Evolutionary conservation across 2,329 filamentous ascomycete species (phyloP).

Genomic region (Colletotrichum magnum): DNA sequence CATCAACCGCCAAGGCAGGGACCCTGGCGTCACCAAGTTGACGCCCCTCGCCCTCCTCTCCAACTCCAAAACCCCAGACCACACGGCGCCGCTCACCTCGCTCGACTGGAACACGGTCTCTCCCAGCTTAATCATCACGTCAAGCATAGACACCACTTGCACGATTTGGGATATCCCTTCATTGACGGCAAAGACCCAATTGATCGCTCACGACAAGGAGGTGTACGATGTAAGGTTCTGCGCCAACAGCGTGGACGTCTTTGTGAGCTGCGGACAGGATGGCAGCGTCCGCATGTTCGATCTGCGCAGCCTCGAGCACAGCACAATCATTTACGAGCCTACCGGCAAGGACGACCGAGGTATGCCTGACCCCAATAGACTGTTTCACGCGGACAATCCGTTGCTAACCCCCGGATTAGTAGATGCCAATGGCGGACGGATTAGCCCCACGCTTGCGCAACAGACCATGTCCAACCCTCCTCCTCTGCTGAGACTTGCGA

Average conservation of each 20-base stretch:
- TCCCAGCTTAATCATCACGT: slow-evolving; percentile 97
- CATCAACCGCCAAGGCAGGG: slow-evolving; percentile 72
- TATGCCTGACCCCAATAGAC: slow-evolving; percentile 50
- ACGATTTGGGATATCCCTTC: slow-evolving; percentile 99
- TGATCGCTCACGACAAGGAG: slow-evolving; percentile 99
- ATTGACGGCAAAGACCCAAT: slow-evolving; percentile 95
- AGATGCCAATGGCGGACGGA: slow-evolving; percentile 72
- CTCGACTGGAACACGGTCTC: slow-evolving; percentile 99
- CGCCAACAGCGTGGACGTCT: slow-evolving; percentile 97
- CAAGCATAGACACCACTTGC: slow-evolving; percentile 98
- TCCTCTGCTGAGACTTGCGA: slow-evolving; percentile 84
- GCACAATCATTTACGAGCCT: slow-evolving; percentile 98
- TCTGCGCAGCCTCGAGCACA: slow-evolving; percentile 94
- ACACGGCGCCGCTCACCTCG: slow-evolving; percentile 95
- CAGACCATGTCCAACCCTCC: slow-evolving; percentile 84
- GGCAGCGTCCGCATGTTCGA: slow-evolving; percentile 99
- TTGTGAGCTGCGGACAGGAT: slow-evolving; percentile 97
- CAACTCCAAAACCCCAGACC: slow-evolving; percentile 98
- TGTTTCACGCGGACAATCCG: neutral
- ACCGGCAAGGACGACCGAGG: slow-evolving; percentile 86
- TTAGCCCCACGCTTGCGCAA: slow-evolving; percentile 82
- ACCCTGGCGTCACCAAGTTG: slow-evolving; percentile 79
- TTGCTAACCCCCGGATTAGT: slow-evolving; percentile 11
- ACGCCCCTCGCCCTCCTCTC: slow-evolving; percentile 93
- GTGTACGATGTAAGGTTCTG: slow-evolving; percentile 99